phyloP scores from a whole-genome alignment of 2,329 filamentous ascomycete species.

The Claviceps purpurea region DNA sequence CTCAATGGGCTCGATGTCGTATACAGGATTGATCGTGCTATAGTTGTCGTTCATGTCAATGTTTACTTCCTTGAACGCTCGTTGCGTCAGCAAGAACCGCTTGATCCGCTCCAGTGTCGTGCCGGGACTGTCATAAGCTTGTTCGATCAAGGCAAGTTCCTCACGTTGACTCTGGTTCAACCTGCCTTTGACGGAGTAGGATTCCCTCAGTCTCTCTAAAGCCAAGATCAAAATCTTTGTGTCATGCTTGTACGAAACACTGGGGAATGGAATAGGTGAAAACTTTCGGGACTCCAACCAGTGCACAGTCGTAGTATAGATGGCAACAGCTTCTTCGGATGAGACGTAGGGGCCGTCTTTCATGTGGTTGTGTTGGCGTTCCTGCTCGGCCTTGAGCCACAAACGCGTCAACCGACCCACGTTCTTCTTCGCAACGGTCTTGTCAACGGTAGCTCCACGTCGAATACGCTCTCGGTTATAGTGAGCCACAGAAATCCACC shows the following conservation, averaged over 20 bases:
- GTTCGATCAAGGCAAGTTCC: slow-evolving; percentile 90
- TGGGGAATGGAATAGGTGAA: slow-evolving; percentile 95
- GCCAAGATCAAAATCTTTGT: slow-evolving; percentile 97
- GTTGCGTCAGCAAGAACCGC: slow-evolving; percentile 88
- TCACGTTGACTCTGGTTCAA: slow-evolving; percentile 96
- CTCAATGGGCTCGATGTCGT: slow-evolving; percentile 97
- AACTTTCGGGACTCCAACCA: slow-evolving; percentile 98
- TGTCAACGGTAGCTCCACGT: slow-evolving; percentile 92
- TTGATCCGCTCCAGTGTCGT: slow-evolving; percentile 95
- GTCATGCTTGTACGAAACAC: slow-evolving; percentile 98
- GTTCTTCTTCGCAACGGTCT: slow-evolving; percentile 99
- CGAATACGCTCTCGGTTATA: slow-evolving; percentile 97
- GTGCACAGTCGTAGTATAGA: slow-evolving; percentile 97
- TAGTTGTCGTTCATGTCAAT: slow-evolving; percentile 99
- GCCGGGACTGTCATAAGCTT: slow-evolving; percentile 94
- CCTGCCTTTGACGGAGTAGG: slow-evolving; percentile 93
- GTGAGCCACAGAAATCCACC: slow-evolving; percentile 98
- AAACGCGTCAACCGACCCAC: slow-evolving; percentile 84
- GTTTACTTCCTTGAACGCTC: slow-evolving; percentile 97
- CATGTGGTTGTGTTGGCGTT: slow-evolving; percentile 98
- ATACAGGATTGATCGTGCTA: slow-evolving; percentile 96
- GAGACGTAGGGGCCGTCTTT: slow-evolving; percentile 98
- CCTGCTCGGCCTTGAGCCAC: slow-evolving; percentile 97
- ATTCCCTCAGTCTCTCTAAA: slow-evolving; percentile 81
- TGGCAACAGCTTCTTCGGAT: slow-evolving; percentile 94